These are phyloP conservation scores for Yamadazyma laniorum DNA, from an alignment of 805 yeast genomes.

Conservation along the genomic window DNA sequence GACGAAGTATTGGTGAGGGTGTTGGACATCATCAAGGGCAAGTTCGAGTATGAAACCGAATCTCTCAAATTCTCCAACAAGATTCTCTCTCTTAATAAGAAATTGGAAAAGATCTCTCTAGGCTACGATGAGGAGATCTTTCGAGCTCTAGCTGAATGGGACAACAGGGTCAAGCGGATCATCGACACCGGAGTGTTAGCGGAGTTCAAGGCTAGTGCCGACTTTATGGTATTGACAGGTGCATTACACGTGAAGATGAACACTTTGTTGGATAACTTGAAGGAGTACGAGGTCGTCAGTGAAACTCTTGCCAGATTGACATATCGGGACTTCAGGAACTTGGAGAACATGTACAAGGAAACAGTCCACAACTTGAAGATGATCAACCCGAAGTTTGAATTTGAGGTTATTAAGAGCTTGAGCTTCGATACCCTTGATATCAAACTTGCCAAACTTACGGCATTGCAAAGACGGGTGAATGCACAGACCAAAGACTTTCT, in stretches of 20 bases:
- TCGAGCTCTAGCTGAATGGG: constrained; percentile 5
- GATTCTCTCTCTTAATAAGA: constrained; percentile 14
- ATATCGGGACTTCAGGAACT: constrained; percentile 8
- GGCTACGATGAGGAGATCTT: constrained; percentile 5
- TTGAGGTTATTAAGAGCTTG: constrained; percentile 7
- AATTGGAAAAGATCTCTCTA: background rate
- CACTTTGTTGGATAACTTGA: background rate
- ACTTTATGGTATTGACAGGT: constrained; percentile 1
- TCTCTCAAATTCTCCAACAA: constrained; percentile 29
- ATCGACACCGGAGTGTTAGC: background rate
- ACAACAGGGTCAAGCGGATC: background rate
- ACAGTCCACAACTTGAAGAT: constrained; percentile 3
- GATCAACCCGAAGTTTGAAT: constrained; percentile 4
- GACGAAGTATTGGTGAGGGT: constrained; percentile 15
- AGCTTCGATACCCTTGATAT: constrained; percentile 3
- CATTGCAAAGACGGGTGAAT: constrained; percentile 1
- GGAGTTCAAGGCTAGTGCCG: background rate
- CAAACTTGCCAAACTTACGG: constrained; percentile 7
- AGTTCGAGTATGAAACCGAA: constrained; percentile 31
- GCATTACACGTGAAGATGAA: constrained; percentile 4
- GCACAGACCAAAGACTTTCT: constrained; percentile 3
- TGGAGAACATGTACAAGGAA: constrained; percentile 7
- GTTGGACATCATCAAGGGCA: constrained; percentile 18
- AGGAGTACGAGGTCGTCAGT: constrained; percentile 11
- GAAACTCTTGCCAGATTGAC: constrained; percentile 8